Base-by-base conservation (phyloP, 2,329 filamentous ascomycete genomes). In the Xylogone sp. region DNA sequence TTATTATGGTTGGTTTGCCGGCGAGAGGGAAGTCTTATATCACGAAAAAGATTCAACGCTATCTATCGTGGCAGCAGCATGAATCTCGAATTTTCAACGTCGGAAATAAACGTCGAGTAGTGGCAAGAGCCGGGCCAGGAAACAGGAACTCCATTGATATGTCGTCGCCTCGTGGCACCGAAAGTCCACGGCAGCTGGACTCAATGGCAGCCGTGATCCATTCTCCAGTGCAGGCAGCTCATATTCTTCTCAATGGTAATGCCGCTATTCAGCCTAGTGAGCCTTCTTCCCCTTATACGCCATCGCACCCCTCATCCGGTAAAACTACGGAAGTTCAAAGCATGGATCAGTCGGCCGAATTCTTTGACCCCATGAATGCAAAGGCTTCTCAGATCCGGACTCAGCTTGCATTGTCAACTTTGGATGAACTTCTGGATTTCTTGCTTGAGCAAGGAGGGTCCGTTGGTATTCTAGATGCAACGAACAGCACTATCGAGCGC, bases 1-100 rank as follows among this genome's bases (percentile, higher is more conserved):
- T 99, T 63, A 85, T 99, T 68, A 99, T 99, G 94, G 94, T 99
- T 54, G 94, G 94, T 57, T 75, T 99, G 62, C 94, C 94, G 2
- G 94, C 94, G 9, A 81, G 94, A 63, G 94, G 94, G 67, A 99
- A 99, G 74, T 97, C 92, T 50, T 99, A 99, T 72, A 96, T 99
- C 64, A 97, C 94, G 55, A 97, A 97, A 77, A 99, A 99, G 74
- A 82, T 99, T 56, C 88, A 94, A 53, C 83, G 94, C 55, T 99
- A 97, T 67, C 75, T 99, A 47, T 93, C 95, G 46, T 99, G 94
- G 94, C 84, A 97, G 64, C 94, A 99, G 66, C 93, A 99, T 71
- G 90, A 96, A 64, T 94, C 92, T 12, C 82, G 81, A 59, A 97
- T 99, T 61, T 99, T 99, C 82, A 99, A 99, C 64, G 94, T 99